These are phyloP conservation scores for Saturnispora serradocipensis DNA, from an alignment of 805 yeast species.

Conservation along the genomic window DNA sequence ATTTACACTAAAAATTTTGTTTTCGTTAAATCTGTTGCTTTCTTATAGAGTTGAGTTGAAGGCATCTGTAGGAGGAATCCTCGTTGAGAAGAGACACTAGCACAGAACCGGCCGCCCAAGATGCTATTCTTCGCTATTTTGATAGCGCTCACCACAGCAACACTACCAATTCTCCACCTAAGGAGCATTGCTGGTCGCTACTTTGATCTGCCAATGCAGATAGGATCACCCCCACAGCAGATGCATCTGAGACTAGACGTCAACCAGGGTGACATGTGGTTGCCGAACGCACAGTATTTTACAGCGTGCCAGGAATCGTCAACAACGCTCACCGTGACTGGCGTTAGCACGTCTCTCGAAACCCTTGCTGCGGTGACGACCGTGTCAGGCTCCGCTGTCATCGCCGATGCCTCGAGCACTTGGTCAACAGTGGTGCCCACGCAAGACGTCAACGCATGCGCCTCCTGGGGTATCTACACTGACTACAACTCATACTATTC, in stretches of 20 bases:
- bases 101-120: not conserved
- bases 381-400: not conserved
- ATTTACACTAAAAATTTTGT: no score
- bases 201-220: slow-evolving; percentile 18
- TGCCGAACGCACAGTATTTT: slow-evolving; percentile 20
- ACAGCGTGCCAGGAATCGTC: slow-evolving; percentile 14
- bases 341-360: not conserved
- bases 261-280: slow-evolving; percentile 22
- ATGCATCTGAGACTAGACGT: slow-evolving; percentile 24
- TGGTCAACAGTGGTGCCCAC: slow-evolving; percentile 1
- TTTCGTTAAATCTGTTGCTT: no score
- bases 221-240: slow-evolving; percentile 21
- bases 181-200: slow-evolving; percentile 2
- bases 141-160: not conserved
- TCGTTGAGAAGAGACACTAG: not conserved
- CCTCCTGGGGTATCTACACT: slow-evolving; percentile 20
- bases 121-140: not conserved
- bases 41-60: no score
- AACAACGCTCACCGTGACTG: not conserved
- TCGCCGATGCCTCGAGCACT: not conserved
- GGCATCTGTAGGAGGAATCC: not conserved
- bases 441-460: slow-evolving; percentile 14
- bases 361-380: not conserved
- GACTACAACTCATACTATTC: slow-evolving; percentile 14
- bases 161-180: slow-evolving; percentile 7